Evolutionary conservation across 2,329 filamentous ascomycete species (phyloP).

Genomic region (Tolypocladium ophioglossoides): DNA sequence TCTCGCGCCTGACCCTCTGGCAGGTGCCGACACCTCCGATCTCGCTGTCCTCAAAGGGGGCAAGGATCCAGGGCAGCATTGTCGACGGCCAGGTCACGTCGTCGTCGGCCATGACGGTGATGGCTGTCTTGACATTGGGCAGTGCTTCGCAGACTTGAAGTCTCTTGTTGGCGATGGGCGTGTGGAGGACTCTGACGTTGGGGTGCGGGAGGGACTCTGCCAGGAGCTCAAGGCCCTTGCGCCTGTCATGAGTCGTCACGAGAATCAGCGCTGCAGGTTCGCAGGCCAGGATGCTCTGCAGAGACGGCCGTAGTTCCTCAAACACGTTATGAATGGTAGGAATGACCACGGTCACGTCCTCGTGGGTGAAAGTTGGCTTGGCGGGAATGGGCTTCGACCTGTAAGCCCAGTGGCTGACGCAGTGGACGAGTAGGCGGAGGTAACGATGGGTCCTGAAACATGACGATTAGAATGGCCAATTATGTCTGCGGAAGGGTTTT

Average conservation of each 20-base stretch:
- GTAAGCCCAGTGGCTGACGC: slow-evolving; percentile 77
- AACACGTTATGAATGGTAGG: slow-evolving; percentile 85
- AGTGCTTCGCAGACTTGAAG: slow-evolving; percentile 88
- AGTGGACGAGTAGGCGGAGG: slow-evolving; percentile 73
- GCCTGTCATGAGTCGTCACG: slow-evolving; percentile 77
- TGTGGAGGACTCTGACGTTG: slow-evolving; percentile 63
- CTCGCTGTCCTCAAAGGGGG: slow-evolving; percentile 73
- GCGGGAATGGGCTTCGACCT: slow-evolving; percentile 73
- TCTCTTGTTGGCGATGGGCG: slow-evolving; percentile 86
- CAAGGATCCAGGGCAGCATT: slow-evolving; percentile 82
- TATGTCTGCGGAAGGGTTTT: not conserved
- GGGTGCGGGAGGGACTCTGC: slow-evolving; percentile 47
- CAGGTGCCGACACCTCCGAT: slow-evolving; percentile 91
- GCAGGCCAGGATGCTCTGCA: slow-evolving; percentile 65
- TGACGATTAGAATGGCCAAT: not conserved
- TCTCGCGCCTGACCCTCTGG: slow-evolving; percentile 68
- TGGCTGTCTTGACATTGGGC: slow-evolving; percentile 68
- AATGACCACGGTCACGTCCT: slow-evolving; percentile 89
- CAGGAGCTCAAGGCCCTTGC: slow-evolving; percentile 56
- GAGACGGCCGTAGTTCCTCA: slow-evolving; percentile 70
- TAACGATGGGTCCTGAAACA: slow-evolving; percentile 70
- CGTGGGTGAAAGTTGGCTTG: slow-evolving; percentile 65
- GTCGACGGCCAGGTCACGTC: slow-evolving; percentile 88
- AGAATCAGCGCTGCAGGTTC: slow-evolving; percentile 65
- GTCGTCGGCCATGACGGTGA: slow-evolving; percentile 91